Percentiles rank a stretch among this genome's conserved stretches.
Conservation (phyloP, 805 yeast genomes). For the Kodamaea nitidulidarum region DNA sequence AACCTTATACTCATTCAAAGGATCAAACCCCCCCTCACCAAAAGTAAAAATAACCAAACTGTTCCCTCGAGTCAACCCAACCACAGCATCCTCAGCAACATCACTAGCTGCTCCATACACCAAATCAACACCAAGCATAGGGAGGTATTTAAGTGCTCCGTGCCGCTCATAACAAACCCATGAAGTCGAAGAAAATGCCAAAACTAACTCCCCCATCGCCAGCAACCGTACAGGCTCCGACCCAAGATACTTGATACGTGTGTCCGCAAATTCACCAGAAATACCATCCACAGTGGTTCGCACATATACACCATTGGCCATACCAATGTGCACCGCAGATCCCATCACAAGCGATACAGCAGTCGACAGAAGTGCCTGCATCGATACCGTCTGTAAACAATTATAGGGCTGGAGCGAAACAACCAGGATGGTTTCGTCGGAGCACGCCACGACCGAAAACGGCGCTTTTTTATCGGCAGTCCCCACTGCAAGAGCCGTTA, state of each 20-base stretch:
- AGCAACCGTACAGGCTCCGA: constrained; percentile 48
- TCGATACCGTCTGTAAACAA: constrained; percentile 56
- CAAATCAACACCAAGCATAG: constrained; percentile 42
- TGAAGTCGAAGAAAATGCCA: constrained; percentile 49
- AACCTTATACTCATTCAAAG: constrained; percentile 24
- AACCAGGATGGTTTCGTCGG: constrained; percentile 67
- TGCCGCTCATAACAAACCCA: constrained; percentile 44
- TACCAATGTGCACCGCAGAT: constrained; percentile 62
- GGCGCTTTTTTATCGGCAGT: constrained; percentile 41
- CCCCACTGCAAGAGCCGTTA: constrained; percentile 42
- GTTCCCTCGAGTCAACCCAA: constrained; percentile 53
- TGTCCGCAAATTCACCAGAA: constrained; percentile 58
- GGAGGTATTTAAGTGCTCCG: constrained; percentile 41
- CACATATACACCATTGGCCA: constrained; percentile 78
- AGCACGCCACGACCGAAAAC: constrained; percentile 65
- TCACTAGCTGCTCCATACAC: constrained; percentile 57
- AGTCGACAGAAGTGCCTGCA: constrained; percentile 56
- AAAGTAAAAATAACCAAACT: constrained; percentile 51
- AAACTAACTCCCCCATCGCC: constrained; percentile 24
- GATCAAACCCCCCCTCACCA: constrained; percentile 38
- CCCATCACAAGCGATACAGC: constrained; percentile 35
- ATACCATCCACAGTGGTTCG: constrained; percentile 52
- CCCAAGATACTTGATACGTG: constrained; percentile 72
- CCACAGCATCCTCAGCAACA: constrained; percentile 53
- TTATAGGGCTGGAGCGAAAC: constrained; percentile 57